Evolutionary conservation across 2,329 filamentous ascomycete genomes (phyloP), one percentile per base, ranked within the genome.

Genomic region (Colletotrichum orbiculare): DNA sequence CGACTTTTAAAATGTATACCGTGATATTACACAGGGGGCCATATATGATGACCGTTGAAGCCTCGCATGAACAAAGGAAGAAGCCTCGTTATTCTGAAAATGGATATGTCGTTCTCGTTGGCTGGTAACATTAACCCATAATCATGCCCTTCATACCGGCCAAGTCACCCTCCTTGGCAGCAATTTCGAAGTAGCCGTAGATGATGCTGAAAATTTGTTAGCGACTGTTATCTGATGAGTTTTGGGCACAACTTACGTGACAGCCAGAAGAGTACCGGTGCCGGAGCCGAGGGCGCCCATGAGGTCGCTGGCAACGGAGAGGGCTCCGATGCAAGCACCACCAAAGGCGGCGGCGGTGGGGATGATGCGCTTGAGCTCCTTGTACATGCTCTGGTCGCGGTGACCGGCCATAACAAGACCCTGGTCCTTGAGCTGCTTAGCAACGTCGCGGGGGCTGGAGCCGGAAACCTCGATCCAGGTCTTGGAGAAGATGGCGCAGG

Each of bases 321-420:
- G 89, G 72, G 92, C 95, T 85, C 96, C 96, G 84, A 99, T 99
- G 86, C 95, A 98, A 71, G 96, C 96, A 87, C 96, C 96, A 81
- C 96, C 96, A 72, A 99, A 99, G 74, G 96, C 96, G 70, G 96
- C 96, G 68, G 96, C 96, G 67, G 96, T 98, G 69, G 96, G 96
- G 71, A 99, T 99, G 74, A 99, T 96, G 76, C 96, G 92, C 92
- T 99, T 99, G 70, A 99, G 89, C 84, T 99, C 96, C 87, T 97
- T 97, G 89, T 99, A 99, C 96, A 99, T 99, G 86, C 92, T 96
- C 87, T 98, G 95, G 81, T 99, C 96, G 83, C 96, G 93, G 86
- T 99, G 96, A 76, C 96, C 96, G 75, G 96, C 95, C 96, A 99
- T 99, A 73, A 99, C 95, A 64, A 99, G 91, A 78, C 96, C 96